These are phyloP conservation scores for Tranzscheliella williamsii DNA, from an alignment of 1,284 basidiomycete species.

Conservation along the genomic window DNA sequence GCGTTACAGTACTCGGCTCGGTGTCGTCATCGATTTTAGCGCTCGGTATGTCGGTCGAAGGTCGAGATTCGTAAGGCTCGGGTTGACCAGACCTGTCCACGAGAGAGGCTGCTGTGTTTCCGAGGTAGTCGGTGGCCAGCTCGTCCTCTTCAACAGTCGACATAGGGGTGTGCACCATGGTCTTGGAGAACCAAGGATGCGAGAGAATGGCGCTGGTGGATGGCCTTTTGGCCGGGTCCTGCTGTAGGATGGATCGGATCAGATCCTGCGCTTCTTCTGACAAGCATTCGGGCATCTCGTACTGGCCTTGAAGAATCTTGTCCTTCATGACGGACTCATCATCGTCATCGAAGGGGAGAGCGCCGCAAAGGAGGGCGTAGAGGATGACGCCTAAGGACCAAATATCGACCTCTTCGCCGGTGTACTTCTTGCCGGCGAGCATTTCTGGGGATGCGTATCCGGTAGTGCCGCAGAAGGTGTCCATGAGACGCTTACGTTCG, in stretches of 20 bases:
- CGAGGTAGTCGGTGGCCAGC: slow-evolving; percentile 4
- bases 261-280: slow-evolving; percentile 84
- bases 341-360: slow-evolving; percentile 95
- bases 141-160: slow-evolving; percentile 45
- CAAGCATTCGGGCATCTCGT: slow-evolving; percentile 77
- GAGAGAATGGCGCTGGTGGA: slow-evolving; percentile 82
- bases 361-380: slow-evolving; percentile 89
- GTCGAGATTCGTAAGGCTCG: background rate
- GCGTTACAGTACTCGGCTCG: too few relatives aligned
- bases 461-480: slow-evolving; percentile 96
- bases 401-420: slow-evolving; percentile 92
- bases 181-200: slow-evolving; percentile 79
- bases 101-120: slow-evolving; percentile 5
- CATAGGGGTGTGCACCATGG: slow-evolving; percentile 39
- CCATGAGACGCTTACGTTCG: slow-evolving; percentile 79
- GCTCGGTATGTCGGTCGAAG: too few relatives aligned
- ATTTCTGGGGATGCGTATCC: slow-evolving; percentile 95
- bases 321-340: slow-evolving; percentile 86
- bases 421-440: slow-evolving; percentile 83
- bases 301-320: slow-evolving; percentile 83
- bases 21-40: too few relatives aligned
- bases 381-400: slow-evolving; percentile 97
- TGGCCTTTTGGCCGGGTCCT: slow-evolving; percentile 75
- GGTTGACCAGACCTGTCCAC: too few relatives aligned
- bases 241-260: slow-evolving; percentile 76